Evolutionary conservation across 2,329 filamentous ascomycete species (phyloP).

Genomic region (Aspergillus floridensis): DNA sequence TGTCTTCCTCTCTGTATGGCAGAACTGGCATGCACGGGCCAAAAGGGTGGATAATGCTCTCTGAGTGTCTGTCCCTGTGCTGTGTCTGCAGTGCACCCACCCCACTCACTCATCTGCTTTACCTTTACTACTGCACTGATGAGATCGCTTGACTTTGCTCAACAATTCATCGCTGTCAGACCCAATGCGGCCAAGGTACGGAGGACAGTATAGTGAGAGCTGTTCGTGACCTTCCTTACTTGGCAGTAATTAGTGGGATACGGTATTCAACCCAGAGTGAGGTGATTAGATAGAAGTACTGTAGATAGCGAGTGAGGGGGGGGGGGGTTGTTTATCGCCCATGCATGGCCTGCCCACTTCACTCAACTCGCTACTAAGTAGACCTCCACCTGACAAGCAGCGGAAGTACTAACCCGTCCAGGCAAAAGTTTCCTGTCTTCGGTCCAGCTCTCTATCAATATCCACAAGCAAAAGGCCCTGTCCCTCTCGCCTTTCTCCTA

Average conservation of each 20-base stretch:
- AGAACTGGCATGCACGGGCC: not conserved
- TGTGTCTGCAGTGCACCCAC: not conserved
- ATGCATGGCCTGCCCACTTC: too few relatives aligned
- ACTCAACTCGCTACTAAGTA: too few relatives aligned
- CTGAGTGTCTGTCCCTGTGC: not conserved
- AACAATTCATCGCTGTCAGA: too few relatives aligned
- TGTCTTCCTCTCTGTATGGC: not conserved
- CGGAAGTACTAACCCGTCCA: constrained; percentile 21
- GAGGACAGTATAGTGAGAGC: too few relatives aligned
- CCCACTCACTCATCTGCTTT: not conserved
- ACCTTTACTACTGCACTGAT: not conserved
- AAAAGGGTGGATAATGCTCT: too few relatives aligned
- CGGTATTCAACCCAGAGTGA: too few relatives aligned
- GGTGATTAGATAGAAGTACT: not conserved
- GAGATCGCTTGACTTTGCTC: too few relatives aligned
- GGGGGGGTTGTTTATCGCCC: too few relatives aligned
- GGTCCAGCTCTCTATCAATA: too few relatives aligned
- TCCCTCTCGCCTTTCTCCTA: not conserved
- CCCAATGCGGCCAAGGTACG: too few relatives aligned
- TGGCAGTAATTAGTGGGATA: too few relatives aligned
- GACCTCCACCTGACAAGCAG: not conserved
- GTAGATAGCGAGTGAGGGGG: not conserved
- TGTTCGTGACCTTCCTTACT: too few relatives aligned
- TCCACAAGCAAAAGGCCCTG: not conserved
- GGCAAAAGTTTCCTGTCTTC: constrained; percentile 20